Evolutionary conservation across 1,284 basidiomycete species (phyloP).

Genomic region (Coniophora puteana): DNA sequence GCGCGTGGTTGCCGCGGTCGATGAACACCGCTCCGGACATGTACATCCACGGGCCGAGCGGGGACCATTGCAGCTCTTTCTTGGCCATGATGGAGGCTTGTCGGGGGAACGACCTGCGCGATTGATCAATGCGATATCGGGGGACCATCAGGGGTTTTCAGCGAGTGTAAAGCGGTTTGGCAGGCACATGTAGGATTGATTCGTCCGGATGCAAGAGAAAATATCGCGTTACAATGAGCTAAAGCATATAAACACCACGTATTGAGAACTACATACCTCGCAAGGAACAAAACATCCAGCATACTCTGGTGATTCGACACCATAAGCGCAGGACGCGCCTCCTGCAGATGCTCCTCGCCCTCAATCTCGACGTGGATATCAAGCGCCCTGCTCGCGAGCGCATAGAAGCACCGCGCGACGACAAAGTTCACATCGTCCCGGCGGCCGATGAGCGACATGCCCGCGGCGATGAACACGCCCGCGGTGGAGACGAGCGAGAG

Average conservation of each 20-base stretch:
- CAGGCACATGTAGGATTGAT: conserved; percentile 6
- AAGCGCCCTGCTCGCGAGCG: conserved; percentile 60
- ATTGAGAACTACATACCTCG: conserved; percentile 55
- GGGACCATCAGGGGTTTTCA: too few relatives aligned
- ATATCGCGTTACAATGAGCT: too few relatives aligned
- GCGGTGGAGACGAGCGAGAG: conserved; percentile 74
- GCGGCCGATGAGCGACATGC: conserved; percentile 69
- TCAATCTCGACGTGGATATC: conserved; percentile 79
- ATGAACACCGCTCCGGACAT: conserved; percentile 94
- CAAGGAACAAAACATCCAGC: conserved; percentile 84
- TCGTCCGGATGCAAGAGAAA: not conserved
- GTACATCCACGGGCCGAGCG: conserved; percentile 91
- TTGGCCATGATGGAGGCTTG: conserved; percentile 92
- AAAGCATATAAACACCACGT: not conserved
- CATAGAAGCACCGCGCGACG: conserved; percentile 86
- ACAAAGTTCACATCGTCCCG: conserved; percentile 84
- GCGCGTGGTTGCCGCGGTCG: conserved; percentile 79
- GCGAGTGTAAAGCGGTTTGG: not conserved
- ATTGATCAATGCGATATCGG: too few relatives aligned
- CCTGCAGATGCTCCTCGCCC: conserved; percentile 76
- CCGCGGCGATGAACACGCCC: conserved; percentile 71
- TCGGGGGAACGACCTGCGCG: conserved; percentile 75
- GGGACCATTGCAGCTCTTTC: conserved; percentile 84
- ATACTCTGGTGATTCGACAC: conserved; percentile 95
- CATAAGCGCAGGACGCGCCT: conserved; percentile 65